Evolutionary conservation across 192 early-diverging fungal species (phyloP).

Genomic region (Coemansia sp.): DNA sequence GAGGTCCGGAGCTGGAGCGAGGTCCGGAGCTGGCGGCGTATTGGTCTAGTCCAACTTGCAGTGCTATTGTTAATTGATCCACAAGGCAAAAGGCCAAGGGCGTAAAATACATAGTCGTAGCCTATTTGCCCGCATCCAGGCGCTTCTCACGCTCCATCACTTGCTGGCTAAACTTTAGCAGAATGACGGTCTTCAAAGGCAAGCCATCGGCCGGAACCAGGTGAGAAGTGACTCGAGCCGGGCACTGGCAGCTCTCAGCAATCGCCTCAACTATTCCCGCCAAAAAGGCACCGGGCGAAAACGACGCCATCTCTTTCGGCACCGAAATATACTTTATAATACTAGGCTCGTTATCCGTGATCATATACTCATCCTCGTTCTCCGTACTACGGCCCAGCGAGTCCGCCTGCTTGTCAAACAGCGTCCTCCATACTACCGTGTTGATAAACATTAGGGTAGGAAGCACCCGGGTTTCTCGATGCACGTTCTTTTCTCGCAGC

Average conservation of each 20-base stretch:
- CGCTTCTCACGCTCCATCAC: slow-evolving; percentile 74
- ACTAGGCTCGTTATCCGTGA: slow-evolving; percentile 95
- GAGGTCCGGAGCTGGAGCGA: no score
- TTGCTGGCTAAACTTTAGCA: slow-evolving; percentile 92
- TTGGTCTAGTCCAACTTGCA: no score
- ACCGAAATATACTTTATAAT: slow-evolving; percentile 90
- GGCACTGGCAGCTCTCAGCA: slow-evolving; percentile 83
- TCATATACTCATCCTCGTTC: slow-evolving; percentile 99
- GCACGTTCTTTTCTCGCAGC: slow-evolving; percentile 83
- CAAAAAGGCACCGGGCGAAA: slow-evolving; percentile 93
- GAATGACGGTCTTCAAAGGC: slow-evolving; percentile 87
- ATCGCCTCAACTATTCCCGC: slow-evolving; percentile 96
- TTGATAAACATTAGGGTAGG: slow-evolving; percentile 92
- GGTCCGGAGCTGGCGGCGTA: no score
- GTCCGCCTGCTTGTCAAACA: slow-evolving; percentile 97
- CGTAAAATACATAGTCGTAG: no score
- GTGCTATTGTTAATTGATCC: no score
- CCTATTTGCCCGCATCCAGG: slow-evolving; percentile 55
- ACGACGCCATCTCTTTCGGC: slow-evolving; percentile 86
- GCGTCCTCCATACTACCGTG: slow-evolving; percentile 86
- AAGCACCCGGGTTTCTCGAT: slow-evolving; percentile 87
- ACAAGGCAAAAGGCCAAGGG: no score
- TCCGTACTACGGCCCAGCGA: slow-evolving; percentile 95
- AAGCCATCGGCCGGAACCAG: slow-evolving; percentile 82
- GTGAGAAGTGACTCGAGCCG: slow-evolving; percentile 79